Evolutionary conservation across 2,329 filamentous ascomycete species (phyloP), one percentile per base, ranked within the genome.

Genomic region (Nannizziopsis barbatae): DNA sequence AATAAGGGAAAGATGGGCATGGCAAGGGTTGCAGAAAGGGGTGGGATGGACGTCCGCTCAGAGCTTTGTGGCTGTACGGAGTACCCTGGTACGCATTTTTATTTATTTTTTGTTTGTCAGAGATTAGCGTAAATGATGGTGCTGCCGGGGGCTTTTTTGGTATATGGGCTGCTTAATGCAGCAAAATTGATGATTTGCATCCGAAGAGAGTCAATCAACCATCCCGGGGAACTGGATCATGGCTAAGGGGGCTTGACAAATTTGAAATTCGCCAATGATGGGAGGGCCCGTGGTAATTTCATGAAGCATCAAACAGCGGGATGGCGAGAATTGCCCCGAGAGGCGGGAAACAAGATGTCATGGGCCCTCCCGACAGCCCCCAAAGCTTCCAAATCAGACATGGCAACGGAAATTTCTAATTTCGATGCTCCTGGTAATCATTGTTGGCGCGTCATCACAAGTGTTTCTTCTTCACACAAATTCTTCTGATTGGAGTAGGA

Each of bases 121-220:
- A 27, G 22, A 27, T 27, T 27, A 27, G 22, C 22, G 22, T 27
- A 27, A 27, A 27, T 27, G 22, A 7, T 27, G 22, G 22, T 27
- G 22, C 22, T 27, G 22, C 4, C 3, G 22, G 22, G 22, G 22
- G 22, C 22, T 27, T 27, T 27, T 7, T 27, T 27, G 22, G 22
- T 27, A 27, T 4, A 27, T 27, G 22, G 22, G 22, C 22, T 27
- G 22, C 22, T 27, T 27, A 27, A 27, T 27, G 22, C 22, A 27
- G 3, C 22, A 27, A 27, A 14, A 37, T 37, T 38, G 45, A 30
- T 36, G 31, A 36, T 47, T 41, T 41, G 38, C 45, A 31, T 42
- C 17, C 10, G 15, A 31, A 35, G 41, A 27, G 17, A 31, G 36
- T 42, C 45, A 36, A 30, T 27, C 32, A 42, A 15, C 9, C 11